A percentile compares a stretch with the other conserved stretches of the same genome.
phyloP scores from a whole-genome alignment of 2,329 filamentous ascomycete genomes.

The Berkeleyomyces rouxiae region DNA sequence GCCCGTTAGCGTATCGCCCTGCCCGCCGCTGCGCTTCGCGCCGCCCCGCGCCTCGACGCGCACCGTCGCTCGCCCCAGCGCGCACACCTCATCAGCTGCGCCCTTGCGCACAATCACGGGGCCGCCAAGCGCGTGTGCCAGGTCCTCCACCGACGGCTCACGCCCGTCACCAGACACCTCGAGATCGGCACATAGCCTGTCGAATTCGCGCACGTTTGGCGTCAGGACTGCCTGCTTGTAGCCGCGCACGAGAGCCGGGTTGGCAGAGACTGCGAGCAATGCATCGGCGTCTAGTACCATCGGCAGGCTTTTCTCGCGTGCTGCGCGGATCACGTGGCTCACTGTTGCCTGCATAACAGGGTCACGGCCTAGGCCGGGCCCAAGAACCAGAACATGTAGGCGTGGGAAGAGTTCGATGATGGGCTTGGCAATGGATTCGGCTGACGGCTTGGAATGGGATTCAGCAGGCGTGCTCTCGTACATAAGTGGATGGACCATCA shows the following conservation, averaged over 20 bases:
- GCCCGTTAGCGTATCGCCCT: slow-evolving; percentile 90
- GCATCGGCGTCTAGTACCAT: slow-evolving; percentile 89
- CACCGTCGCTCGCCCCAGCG: background rate
- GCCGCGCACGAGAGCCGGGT: slow-evolving; percentile 61
- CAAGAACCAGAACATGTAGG: slow-evolving; percentile 82
- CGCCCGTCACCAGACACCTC: slow-evolving; percentile 34
- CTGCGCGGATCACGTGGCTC: slow-evolving; percentile 60
- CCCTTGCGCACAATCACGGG: slow-evolving; percentile 91
- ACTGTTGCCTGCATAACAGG: slow-evolving; percentile 78
- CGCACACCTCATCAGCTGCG: slow-evolving; percentile 50
- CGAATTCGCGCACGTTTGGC: slow-evolving; percentile 90
- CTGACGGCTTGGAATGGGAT: slow-evolving; percentile 21
- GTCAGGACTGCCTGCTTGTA: slow-evolving; percentile 78
- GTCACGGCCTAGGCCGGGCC: slow-evolving; percentile 82
- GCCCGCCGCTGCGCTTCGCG: slow-evolving; percentile 77
- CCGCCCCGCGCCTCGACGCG: slow-evolving; percentile 64
- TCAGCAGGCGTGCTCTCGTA: slow-evolving; percentile 42
- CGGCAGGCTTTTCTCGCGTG: slow-evolving; percentile 52
- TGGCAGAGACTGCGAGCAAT: slow-evolving; percentile 56
- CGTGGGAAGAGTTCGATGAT: slow-evolving; percentile 71
- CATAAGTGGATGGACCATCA: slow-evolving; percentile 97
- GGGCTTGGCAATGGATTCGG: slow-evolving; percentile 31
- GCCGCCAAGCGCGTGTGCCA: slow-evolving; percentile 64
- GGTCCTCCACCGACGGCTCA: slow-evolving; percentile 38
- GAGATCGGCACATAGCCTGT: slow-evolving; percentile 48